Evolutionary conservation across 371 early-diverging fungal genomes (phyloP).

Genomic region (Smittium culicis): DNA sequence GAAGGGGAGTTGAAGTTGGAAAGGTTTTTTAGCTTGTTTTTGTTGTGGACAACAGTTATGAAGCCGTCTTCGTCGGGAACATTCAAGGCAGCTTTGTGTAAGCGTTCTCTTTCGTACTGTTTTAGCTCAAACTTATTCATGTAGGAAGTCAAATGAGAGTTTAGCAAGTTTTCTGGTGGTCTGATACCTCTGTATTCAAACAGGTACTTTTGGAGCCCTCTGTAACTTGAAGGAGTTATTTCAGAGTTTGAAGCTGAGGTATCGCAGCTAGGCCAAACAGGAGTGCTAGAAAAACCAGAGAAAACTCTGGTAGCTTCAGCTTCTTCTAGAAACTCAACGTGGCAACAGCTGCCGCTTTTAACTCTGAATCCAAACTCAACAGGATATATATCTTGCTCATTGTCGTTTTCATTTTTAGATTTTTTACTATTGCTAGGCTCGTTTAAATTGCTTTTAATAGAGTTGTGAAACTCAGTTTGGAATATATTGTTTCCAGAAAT

Average conservation of each 20-base stretch:
- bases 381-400: constrained; percentile 22
- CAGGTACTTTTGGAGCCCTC: constrained; percentile 32
- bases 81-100: constrained; percentile 44
- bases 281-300: constrained; percentile 31
- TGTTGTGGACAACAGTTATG: constrained; percentile 59
- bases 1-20: constrained; percentile 38
- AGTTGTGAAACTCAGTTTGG: constrained; percentile 15
- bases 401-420: constrained; percentile 11
- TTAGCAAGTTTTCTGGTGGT: constrained; percentile 41
- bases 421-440: not conserved
- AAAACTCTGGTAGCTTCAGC: constrained; percentile 16
- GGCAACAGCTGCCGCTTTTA: constrained; percentile 8
- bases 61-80: constrained; percentile 92
- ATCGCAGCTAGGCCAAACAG: constrained; percentile 44
- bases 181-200: constrained; percentile 39
- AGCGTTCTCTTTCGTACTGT: constrained; percentile 54
- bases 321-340: constrained; percentile 9
- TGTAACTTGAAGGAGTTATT: constrained; percentile 33
- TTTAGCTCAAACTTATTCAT: constrained; percentile 70
- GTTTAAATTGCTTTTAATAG: too few species aligned
- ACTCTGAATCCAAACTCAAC: constrained; percentile 12
- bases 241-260: constrained; percentile 45
- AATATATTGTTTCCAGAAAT: constrained; percentile 30
- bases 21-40: constrained; percentile 44
- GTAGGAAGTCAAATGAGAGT: constrained; percentile 48